Percentiles rank a stretch among this genome's conserved stretches.
These are phyloP conservation scores for Lotus japonicus DNA, from an alignment of 306 rosid genomes.

Conservation along the genomic window DNA sequence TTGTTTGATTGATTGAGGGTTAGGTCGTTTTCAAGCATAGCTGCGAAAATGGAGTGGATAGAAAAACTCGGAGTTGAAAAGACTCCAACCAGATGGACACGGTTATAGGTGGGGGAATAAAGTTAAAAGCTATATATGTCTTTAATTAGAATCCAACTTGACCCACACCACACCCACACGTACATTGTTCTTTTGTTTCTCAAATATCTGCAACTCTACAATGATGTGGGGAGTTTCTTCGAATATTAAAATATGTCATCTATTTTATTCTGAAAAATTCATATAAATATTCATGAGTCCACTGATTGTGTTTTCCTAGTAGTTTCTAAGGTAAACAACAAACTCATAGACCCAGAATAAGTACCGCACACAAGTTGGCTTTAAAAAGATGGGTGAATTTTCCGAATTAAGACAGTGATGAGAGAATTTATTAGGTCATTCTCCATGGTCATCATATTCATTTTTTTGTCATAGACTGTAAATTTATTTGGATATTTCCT, in stretches of 20 bases:
- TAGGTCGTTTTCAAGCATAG: constrained; percentile 14
- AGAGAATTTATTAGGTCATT: neutral
- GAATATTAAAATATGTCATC: neutral
- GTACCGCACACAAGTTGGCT: neutral
- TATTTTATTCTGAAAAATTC: neutral
- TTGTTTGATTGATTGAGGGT: neutral
- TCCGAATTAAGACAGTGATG: neutral
- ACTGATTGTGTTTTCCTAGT: constrained; percentile 22
- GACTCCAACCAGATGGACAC: constrained; percentile 22
- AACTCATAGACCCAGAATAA: neutral
- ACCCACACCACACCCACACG: constrained; percentile 1
- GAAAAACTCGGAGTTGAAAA: neutral
- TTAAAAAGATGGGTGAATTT: neutral
- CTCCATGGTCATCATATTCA: neutral
- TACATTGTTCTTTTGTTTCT: neutral
- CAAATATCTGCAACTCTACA: constrained; percentile 7
- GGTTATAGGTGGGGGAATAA: constrained; percentile 20
- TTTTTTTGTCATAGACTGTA: neutral
- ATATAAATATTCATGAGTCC: constrained; percentile 3
- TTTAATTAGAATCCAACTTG: neutral
- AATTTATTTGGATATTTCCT: neutral
- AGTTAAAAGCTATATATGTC: neutral
- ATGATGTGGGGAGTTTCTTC: neutral
- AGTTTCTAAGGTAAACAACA: constrained; percentile 11
- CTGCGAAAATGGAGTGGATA: neutral